Conservation (phyloP, 148 eudicot genomes). For the Amaranthus palmeri region DNA sequence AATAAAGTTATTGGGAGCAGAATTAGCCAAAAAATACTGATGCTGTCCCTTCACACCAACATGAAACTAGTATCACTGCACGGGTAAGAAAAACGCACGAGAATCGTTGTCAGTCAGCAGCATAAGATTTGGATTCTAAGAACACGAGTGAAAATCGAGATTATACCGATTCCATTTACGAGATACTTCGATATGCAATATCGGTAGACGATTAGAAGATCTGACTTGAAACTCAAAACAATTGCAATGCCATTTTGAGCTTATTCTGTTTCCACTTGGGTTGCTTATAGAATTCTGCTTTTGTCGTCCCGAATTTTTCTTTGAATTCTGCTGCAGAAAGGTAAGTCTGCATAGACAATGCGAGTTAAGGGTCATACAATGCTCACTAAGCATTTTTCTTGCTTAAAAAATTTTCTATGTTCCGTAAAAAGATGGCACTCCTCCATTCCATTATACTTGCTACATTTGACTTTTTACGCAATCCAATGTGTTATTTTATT, state of each 20-base stretch:
- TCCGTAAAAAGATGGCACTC: too few relatives aligned
- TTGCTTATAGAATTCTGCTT: constrained; percentile 71
- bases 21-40: constrained; percentile 73
- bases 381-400: too few relatives aligned
- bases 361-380: neutral
- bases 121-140: neutral
- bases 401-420: too few relatives aligned
- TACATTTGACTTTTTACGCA: too few relatives aligned
- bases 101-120: constrained; percentile 1
- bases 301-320: constrained; percentile 80
- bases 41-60: constrained; percentile 48
- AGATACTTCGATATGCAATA: constrained; percentile 25
- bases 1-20: constrained; percentile 52
- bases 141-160: neutral
- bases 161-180: constrained; percentile 20
- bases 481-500: too few relatives aligned
- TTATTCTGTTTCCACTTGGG: constrained; percentile 99
- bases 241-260: constrained; percentile 71
- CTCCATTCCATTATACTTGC: too few relatives aligned
- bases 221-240: constrained; percentile 47
- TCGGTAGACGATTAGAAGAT: constrained; percentile 7
- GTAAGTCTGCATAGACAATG: constrained; percentile 56
- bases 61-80: constrained; percentile 31
- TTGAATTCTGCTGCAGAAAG: constrained; percentile 76
- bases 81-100: constrained; percentile 7